phyloP scores from a whole-genome alignment of 2,329 filamentous ascomycete genomes.

The Fusarium tanahbumbuense region DNA sequence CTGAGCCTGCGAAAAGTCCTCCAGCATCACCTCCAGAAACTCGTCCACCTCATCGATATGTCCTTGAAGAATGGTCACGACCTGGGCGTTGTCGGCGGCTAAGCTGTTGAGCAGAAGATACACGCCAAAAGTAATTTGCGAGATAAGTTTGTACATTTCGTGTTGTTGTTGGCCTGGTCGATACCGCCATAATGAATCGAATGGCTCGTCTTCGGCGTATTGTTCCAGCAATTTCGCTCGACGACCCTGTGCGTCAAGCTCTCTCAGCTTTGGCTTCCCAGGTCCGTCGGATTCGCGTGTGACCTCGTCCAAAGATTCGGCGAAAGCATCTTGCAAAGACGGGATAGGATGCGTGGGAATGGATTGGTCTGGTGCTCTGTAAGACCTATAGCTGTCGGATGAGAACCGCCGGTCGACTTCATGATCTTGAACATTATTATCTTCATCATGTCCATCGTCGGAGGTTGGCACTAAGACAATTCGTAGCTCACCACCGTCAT shows the following conservation, averaged over 20 bases:
- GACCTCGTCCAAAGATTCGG: constrained; percentile 82
- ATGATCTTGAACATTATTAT: constrained; percentile 19
- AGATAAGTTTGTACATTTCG: constrained; percentile 87
- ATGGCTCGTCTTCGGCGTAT: constrained; percentile 74
- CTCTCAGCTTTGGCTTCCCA: constrained; percentile 64
- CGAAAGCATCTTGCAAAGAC: constrained; percentile 83
- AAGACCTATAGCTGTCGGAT: constrained; percentile 41
- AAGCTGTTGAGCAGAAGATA: constrained; percentile 86
- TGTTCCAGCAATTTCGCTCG: constrained; percentile 76
- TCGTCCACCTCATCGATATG: constrained; percentile 96
- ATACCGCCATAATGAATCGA: constrained; percentile 80
- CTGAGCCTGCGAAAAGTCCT: constrained; percentile 83
- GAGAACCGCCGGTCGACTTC: constrained; percentile 34
- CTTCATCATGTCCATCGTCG: constrained; percentile 31
- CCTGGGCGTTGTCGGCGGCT: constrained; percentile 89
- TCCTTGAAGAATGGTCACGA: constrained; percentile 87
- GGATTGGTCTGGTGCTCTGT: constrained; percentile 37
- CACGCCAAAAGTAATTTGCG: constrained; percentile 93
- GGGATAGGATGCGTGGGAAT: constrained; percentile 73
- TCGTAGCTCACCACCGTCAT: constrained; percentile 45
- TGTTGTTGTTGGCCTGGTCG: constrained; percentile 82
- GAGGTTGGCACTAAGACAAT: constrained; percentile 48
- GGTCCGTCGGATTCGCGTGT: constrained; percentile 58
- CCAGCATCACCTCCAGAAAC: constrained; percentile 86
- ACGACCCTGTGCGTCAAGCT: constrained; percentile 69